phyloP scores from a whole-genome alignment of 495 filamentous ascomycete genomes.

The Trichoderma parareesei region DNA sequence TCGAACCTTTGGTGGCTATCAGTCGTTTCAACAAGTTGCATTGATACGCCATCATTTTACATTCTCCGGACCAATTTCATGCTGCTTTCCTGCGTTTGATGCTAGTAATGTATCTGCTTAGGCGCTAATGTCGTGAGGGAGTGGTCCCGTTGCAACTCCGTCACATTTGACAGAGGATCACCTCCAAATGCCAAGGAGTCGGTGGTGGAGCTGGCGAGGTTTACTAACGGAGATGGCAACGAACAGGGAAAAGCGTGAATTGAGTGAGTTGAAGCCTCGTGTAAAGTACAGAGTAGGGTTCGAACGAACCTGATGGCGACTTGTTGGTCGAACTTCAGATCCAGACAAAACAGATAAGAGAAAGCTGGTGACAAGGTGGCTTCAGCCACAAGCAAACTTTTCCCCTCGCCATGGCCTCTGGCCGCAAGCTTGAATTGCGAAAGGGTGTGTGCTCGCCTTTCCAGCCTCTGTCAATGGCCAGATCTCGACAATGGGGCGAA shows the following conservation, averaged over 20 bases:
- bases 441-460: neutral
- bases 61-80: neutral
- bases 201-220: neutral
- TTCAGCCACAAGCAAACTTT: neutral
- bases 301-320: neutral
- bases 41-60: neutral
- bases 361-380: neutral
- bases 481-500: neutral
- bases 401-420: neutral
- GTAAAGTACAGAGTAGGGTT: neutral
- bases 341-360: too few relatives aligned
- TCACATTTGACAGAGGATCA: neutral
- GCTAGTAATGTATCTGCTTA: neutral
- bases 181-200: neutral
- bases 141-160: neutral
- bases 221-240: conserved; percentile 5
- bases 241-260: neutral
- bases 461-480: neutral
- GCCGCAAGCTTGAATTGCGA: neutral
- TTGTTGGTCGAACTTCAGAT: neutral
- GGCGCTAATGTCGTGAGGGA: neutral
- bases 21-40: neutral
- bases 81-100: neutral
- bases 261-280: neutral
- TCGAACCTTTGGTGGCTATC: too few relatives aligned